phyloP scores from a whole-genome alignment of 176 grass and related monocot genomes.

The Musa acuminata region DNA sequence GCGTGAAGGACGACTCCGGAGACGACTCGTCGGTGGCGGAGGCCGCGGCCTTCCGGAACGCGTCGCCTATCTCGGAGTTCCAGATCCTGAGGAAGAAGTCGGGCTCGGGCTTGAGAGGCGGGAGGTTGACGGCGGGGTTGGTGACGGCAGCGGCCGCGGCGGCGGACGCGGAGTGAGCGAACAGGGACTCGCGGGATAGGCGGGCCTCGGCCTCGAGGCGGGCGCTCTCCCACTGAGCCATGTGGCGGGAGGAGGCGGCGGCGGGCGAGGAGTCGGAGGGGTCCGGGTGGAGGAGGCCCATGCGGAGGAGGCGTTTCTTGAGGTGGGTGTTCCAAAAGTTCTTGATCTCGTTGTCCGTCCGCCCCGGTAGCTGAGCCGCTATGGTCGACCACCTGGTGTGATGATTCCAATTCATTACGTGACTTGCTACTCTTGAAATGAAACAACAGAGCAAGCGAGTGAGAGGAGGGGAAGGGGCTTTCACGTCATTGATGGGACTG shows the following conservation, averaged over 20 bases:
- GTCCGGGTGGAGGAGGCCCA: constrained; percentile 15
- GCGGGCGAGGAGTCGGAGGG: background rate
- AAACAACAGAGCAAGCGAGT: background rate
- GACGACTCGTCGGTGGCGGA: background rate
- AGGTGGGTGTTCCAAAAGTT: constrained; percentile 31
- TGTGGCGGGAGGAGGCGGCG: constrained; percentile 12
- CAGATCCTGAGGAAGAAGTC: constrained; percentile 24
- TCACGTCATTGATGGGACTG: background rate
- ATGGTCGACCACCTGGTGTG: constrained; percentile 14
- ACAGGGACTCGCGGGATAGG: constrained; percentile 19
- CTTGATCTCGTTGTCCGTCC: constrained; percentile 31
- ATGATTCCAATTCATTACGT: background rate
- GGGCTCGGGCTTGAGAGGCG: background rate
- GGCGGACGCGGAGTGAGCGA: background rate
- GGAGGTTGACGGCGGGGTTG: background rate
- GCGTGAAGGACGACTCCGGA: background rate
- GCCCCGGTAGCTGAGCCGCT: constrained; percentile 17
- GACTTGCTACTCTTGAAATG: background rate
- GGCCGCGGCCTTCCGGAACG: constrained; percentile 7
- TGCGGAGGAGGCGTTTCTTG: constrained; percentile 26
- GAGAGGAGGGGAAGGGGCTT: background rate
- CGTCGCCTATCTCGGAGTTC: constrained; percentile 24
- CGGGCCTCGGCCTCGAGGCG: constrained; percentile 28
- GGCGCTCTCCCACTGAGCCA: constrained; percentile 28
- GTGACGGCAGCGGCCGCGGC: background rate